Evolutionary conservation across 371 early-diverging fungal genomes (phyloP).

Genomic region (Mortierella sp.): DNA sequence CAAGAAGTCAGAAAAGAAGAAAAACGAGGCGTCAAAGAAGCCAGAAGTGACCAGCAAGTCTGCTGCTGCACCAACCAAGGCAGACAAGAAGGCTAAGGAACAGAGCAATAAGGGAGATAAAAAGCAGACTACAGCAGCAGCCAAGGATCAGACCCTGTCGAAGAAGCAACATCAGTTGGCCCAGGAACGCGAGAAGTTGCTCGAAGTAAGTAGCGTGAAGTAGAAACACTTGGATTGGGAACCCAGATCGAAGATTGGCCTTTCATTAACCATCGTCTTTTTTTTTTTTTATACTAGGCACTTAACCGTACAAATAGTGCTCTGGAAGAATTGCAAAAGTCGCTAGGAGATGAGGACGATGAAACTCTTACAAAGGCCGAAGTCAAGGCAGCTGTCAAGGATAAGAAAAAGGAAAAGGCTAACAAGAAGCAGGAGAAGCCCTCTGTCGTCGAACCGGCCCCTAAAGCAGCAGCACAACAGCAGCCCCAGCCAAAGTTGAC

Average conservation of each 20-base stretch:
- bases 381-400: constrained; percentile 29
- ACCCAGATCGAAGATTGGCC: neutral
- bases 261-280: neutral
- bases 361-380: constrained; percentile 31
- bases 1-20: constrained; percentile 19
- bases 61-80: constrained; percentile 3
- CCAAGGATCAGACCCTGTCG: constrained; percentile 2
- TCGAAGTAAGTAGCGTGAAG: constrained; percentile 28
- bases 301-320: constrained; percentile 43
- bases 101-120: constrained; percentile 22
- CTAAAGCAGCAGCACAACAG: constrained; percentile 8
- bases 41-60: neutral
- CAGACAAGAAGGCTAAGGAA: constrained; percentile 4
- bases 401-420: constrained; percentile 20
- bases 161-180: constrained; percentile 50
- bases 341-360: constrained; percentile 35
- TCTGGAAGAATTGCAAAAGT: constrained; percentile 38
- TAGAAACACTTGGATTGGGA: too few species aligned
- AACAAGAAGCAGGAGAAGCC: constrained; percentile 20
- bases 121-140: neutral
- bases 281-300: constrained; percentile 16
- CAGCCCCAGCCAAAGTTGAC: constrained; percentile 59
- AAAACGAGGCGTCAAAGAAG: neutral
- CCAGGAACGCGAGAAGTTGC: constrained; percentile 42
- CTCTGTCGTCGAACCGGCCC: neutral